These are phyloP conservation scores for Boletus subcaerulescens DNA, from an alignment of 768 basidiomycete genomes.

Conservation along the genomic window DNA sequence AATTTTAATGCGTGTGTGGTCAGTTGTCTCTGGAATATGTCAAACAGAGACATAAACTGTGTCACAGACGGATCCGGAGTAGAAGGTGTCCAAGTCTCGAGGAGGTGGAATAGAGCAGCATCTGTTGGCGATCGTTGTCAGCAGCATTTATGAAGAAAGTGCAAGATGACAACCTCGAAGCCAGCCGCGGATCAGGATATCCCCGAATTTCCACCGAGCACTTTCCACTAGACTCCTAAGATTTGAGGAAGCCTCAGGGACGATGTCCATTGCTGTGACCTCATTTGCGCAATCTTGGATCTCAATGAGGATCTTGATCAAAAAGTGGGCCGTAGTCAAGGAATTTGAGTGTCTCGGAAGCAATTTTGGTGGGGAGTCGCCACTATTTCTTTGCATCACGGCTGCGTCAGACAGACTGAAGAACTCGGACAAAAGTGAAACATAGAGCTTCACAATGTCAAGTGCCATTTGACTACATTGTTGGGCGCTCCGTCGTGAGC, in stretches of 20 bases:
- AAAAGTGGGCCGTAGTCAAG: conserved; percentile 77
- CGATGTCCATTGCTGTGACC: conserved; percentile 74
- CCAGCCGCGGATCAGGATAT: conserved; percentile 78
- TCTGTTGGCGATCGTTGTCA: conserved; percentile 48
- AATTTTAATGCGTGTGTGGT: conserved; percentile 75
- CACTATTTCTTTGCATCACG: conserved; percentile 49
- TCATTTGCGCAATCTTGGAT: conserved; percentile 86
- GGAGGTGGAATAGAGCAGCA: conserved; percentile 72
- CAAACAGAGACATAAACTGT: conserved; percentile 71
- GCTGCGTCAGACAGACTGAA: conserved; percentile 80
- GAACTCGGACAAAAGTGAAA: conserved; percentile 80
- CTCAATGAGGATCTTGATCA: conserved; percentile 78
- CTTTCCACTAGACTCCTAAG: conserved; percentile 77
- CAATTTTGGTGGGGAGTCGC: conserved; percentile 42
- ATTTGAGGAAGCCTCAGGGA: conserved; percentile 63
- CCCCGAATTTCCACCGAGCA: conserved; percentile 84
- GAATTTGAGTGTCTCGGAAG: conserved; percentile 79
- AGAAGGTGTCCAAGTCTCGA: conserved; percentile 83
- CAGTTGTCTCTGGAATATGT: conserved; percentile 76
- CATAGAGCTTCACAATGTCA: conserved; percentile 84
- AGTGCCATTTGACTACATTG: conserved; percentile 86
- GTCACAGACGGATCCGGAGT: conserved; percentile 64
- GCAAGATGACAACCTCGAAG: conserved; percentile 57
- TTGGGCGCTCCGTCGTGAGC: conserved; percentile 72
- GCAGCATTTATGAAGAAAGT: background rate